Base-by-base conservation (phyloP, 768 basidiomycete species). In the Tylopilus vinaceipallidus region DNA sequence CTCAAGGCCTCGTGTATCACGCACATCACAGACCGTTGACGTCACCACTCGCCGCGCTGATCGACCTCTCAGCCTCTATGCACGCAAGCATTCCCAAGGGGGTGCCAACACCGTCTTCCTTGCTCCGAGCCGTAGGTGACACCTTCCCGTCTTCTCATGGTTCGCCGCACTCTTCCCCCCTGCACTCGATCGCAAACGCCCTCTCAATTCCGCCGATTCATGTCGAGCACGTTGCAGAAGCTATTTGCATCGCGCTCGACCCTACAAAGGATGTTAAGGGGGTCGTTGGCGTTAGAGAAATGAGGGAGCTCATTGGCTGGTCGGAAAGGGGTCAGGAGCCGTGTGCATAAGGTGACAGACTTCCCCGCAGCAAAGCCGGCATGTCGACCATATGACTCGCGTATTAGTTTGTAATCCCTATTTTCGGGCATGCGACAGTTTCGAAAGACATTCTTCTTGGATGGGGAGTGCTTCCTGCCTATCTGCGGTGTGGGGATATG, bases 161-260 rank as follows among this genome's bases (percentile, higher is more conserved):
- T 63, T 57, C 59, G 53, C 69, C 62, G 54, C 56, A 68, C 48
- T 68, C 72, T 20, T 81, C 80, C 20, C 63, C 80, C 14, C 68
- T 88, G 34, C 74, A 81, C 27, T 83, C 87, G 3, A 70, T 94
- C 30, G 88, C 91, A 7, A 88, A 88, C 53, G 83, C 88, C 16
- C 69, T 98, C 43, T 77, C 79, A n/a, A 85, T 87, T 47, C 91
- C 88, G 26, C 95, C 97, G 2, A 82, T 98, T 36, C 95, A 98
- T 62, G 93, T 98, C 19, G 97, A 99, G 59, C 91, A 94, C 54
- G 92, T 98, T 38, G 97, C 88, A 3, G 82, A 86, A 58, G 91
- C 93, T 1, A 78, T 92, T 7, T 83, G 87, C 51, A 75, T 84
- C 17, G 77, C 80, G 30, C 72, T 85, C 49, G 78, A 83, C 59